Conservation (phyloP, 192 early-diverging fungal species). For the Podila clonocystis region DNA sequence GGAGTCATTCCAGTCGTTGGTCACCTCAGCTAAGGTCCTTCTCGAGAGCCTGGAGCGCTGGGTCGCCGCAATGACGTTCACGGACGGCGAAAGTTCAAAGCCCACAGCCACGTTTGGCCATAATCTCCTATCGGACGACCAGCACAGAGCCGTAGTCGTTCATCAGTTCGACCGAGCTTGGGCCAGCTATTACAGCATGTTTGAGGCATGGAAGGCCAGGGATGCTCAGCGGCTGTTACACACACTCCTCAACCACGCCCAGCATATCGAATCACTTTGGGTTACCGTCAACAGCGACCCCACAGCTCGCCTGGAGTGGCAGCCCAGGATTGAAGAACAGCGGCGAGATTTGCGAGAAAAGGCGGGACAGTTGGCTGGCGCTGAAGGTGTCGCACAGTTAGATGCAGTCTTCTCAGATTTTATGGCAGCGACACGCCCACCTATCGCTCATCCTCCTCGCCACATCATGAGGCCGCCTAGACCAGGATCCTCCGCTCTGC, state of each 20-base stretch:
- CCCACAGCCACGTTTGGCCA: not conserved
- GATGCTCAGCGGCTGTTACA: slow-evolving; percentile 73
- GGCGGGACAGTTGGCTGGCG: slow-evolving; percentile 31
- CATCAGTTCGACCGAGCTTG: slow-evolving; percentile 62
- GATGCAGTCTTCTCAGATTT: slow-evolving; percentile 32
- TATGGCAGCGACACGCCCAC: slow-evolving; percentile 1
- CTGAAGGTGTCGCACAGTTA: slow-evolving; percentile 11
- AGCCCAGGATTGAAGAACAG: slow-evolving; percentile 68
- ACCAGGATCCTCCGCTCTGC: not conserved
- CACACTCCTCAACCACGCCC: slow-evolving; percentile 71
- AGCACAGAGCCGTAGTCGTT: not conserved
- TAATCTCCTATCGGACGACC: not conserved
- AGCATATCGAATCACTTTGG: slow-evolving; percentile 75
- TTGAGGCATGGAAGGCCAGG: slow-evolving; percentile 76
- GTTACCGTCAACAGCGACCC: slow-evolving; percentile 62
- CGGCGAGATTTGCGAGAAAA: slow-evolving; percentile 53
- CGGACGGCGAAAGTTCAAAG: not conserved
- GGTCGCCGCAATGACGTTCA: not conserved
- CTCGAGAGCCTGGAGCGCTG: slow-evolving; percentile 28
- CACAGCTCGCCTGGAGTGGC: slow-evolving; percentile 64
- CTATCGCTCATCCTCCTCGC: not conserved
- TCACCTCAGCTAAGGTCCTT: slow-evolving; percentile 28
- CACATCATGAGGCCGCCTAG: not conserved
- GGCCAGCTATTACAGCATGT: slow-evolving; percentile 67
- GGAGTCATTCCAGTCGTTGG: slow-evolving; percentile 18